phyloP scores from a whole-genome alignment of 225 moss, liverwort and hornwort species.

The Anthoceros angustus region DNA sequence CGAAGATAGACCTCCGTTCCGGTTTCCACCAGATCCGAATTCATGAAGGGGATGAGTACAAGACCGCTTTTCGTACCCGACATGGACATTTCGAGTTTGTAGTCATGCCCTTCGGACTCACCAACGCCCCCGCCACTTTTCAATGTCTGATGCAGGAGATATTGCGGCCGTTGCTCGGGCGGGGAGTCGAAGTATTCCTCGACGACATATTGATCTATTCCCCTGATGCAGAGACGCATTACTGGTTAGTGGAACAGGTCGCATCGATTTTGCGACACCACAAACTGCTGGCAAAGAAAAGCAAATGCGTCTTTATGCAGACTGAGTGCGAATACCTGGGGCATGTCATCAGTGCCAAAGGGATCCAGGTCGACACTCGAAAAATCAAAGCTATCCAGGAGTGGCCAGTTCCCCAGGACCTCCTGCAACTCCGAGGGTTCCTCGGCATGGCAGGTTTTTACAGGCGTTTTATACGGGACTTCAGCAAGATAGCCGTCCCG shows the following conservation, averaged over 20 bases:
- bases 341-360: neutral
- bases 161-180: too few relatives aligned
- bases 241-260: neutral
- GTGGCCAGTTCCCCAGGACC: neutral
- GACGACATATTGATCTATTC: too few relatives aligned
- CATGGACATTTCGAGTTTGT: neutral
- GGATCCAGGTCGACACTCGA: neutral
- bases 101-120: neutral
- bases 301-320: neutral
- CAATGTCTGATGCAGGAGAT: too few relatives aligned
- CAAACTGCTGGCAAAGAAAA: neutral
- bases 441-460: neutral
- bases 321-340: neutral
- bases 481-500: neutral
- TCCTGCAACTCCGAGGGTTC: neutral
- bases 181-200: too few relatives aligned
- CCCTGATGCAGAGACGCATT: neutral
- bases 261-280: neutral
- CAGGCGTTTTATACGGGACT: neutral
- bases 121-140: neutral
- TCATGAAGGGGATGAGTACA: neutral
- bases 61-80: neutral
- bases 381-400: neutral
- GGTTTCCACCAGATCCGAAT: neutral
- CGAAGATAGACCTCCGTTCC: neutral